These are phyloP conservation scores for Trebouxiophyceae sp. DNA, from an alignment of 163 green algal species.

Conservation along the genomic window DNA sequence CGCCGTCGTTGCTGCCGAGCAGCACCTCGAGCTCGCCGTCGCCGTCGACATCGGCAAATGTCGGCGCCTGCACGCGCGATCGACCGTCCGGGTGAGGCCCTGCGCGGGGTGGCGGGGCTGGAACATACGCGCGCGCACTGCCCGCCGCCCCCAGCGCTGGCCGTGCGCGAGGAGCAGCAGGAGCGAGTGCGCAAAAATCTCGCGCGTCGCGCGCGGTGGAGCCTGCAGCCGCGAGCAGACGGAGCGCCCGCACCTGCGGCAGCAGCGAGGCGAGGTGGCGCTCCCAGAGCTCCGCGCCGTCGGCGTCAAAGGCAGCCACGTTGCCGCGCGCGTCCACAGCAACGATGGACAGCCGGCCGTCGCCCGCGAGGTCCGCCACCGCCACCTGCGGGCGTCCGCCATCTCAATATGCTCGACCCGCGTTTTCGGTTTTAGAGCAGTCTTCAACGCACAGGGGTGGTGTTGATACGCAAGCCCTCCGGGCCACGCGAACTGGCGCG, in stretches of 20 bases:
- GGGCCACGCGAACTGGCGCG: too few species aligned
- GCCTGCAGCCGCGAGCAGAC: too few species aligned
- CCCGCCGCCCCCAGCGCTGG: too few species aligned
- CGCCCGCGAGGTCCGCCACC: slow-evolving; percentile 83
- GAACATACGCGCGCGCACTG: too few species aligned
- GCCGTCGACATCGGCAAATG: slow-evolving; percentile 81
- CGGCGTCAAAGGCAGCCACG: slow-evolving; percentile 67
- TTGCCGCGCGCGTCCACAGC: slow-evolving; percentile 80
- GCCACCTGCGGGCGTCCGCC: too few species aligned
- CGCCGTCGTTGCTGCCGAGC: slow-evolving; percentile 71
- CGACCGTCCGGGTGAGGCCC: not conserved
- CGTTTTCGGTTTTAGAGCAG: too few species aligned
- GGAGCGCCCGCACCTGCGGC: slow-evolving; percentile 41
- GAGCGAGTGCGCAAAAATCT: too few species aligned
- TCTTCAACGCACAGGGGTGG: too few species aligned
- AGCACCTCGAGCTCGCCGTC: slow-evolving; percentile 88
- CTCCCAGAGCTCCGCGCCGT: slow-evolving; percentile 89
- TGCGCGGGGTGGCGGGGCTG: too few species aligned
- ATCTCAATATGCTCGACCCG: too few species aligned
- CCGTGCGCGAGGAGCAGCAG: too few species aligned
- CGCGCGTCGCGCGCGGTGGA: not conserved
- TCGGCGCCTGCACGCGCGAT: slow-evolving; percentile 28
- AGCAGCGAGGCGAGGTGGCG: slow-evolving; percentile 65
- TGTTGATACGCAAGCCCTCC: too few species aligned
- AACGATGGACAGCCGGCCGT: slow-evolving; percentile 83